Conservation (phyloP, 2,329 filamentous ascomycete species). For the Chrysosphaeria jannelii region DNA sequence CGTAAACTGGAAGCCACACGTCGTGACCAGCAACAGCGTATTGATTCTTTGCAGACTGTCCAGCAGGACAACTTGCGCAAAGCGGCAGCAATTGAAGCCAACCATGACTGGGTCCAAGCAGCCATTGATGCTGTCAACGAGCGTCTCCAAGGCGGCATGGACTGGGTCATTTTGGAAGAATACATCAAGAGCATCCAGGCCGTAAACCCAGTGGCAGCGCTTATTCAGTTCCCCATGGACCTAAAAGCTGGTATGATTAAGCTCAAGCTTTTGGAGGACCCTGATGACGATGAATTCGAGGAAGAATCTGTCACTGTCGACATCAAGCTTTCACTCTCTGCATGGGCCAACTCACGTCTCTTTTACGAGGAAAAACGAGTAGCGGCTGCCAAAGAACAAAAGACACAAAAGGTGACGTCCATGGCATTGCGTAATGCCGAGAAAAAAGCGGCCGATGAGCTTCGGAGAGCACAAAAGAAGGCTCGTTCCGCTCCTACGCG, state of each 20-base stretch:
- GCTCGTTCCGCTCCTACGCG: conserved; percentile 47
- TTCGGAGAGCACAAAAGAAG: conserved; percentile 75
- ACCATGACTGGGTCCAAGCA: conserved; percentile 73
- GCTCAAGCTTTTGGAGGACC: conserved; percentile 42
- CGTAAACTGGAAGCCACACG: conserved; percentile 63
- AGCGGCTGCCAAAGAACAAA: conserved; percentile 64
- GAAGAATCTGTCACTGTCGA: conserved; percentile 33
- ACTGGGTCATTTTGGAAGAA: conserved; percentile 77
- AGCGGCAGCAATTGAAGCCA: conserved; percentile 70
- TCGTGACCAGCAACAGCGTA: conserved; percentile 54
- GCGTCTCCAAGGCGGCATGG: conserved; percentile 80
- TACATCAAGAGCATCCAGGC: conserved; percentile 69
- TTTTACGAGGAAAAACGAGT: conserved; percentile 76
- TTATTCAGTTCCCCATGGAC: conserved; percentile 68
- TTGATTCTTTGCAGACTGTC: conserved; percentile 54
- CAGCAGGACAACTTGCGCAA: conserved; percentile 68
- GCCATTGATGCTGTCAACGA: conserved; percentile 79
- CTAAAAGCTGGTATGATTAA: conserved; percentile 75
- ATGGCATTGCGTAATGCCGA: conserved; percentile 73
- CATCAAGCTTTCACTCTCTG: conserved; percentile 52
- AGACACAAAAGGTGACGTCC: conserved; percentile 52
- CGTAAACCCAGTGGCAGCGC: conserved; percentile 57
- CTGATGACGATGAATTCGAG: conserved; percentile 14
- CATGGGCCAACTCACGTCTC: conserved; percentile 68
- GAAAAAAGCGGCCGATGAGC: conserved; percentile 57